Evolutionary conservation across 129 eudicot genomes (phyloP).

Genomic region (Saussurea involucrata): DNA sequence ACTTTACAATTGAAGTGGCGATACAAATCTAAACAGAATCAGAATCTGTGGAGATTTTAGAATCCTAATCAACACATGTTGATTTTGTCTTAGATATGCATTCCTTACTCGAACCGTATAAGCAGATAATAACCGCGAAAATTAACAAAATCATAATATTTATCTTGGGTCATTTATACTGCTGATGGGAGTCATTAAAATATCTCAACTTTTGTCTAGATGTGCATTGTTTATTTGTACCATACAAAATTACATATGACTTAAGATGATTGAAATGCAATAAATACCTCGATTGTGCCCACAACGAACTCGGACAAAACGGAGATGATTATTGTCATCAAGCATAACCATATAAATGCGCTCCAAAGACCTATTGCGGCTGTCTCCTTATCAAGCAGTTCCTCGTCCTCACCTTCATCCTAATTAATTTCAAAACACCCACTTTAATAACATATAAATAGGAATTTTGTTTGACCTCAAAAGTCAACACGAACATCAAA

Average conservation of each 20-base stretch:
- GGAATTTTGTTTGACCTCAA: neutral
- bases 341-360: conserved; percentile 64
- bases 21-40: too few relatives aligned
- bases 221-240: neutral
- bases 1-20: too few relatives aligned
- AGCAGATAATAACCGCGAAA: neutral
- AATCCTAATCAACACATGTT: neutral
- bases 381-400: conserved; percentile 37
- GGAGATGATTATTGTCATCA: conserved; percentile 62
- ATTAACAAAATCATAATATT: neutral
- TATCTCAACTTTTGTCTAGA: neutral
- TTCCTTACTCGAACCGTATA: neutral
- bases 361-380: conserved; percentile 69
- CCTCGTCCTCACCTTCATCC: conserved; percentile 38
- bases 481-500: conserved; percentile 10
- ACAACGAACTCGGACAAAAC: conserved; percentile 76
- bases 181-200: neutral
- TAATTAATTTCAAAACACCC: neutral
- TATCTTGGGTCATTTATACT: neutral
- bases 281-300: conserved; percentile 79
- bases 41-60: neutral
- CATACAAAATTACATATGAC: neutral
- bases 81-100: neutral
- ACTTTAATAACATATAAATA: neutral
- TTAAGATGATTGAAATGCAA: neutral